Conservation (phyloP, 2,329 filamentous ascomycete genomes). For the Aureobasidium zeae region DNA sequence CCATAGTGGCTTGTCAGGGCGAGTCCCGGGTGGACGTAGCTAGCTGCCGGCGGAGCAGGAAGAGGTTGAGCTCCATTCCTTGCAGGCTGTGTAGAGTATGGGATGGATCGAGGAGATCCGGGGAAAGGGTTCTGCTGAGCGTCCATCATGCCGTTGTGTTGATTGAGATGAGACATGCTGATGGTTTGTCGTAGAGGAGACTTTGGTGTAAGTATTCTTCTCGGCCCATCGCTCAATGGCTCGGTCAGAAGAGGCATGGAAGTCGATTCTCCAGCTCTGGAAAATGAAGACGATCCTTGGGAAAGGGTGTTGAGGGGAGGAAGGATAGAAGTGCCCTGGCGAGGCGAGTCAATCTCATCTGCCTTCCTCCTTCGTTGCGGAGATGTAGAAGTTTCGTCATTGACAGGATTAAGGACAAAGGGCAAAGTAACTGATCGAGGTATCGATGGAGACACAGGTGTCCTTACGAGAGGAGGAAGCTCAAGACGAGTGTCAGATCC, state of each 20-base stretch:
- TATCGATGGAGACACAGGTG: constrained; percentile 20
- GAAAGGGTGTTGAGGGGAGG: constrained; percentile 24
- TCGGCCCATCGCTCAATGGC: constrained; percentile 22
- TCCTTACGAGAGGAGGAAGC: constrained; percentile 25
- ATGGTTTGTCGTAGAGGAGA: constrained; percentile 47
- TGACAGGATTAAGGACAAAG: constrained; percentile 38
- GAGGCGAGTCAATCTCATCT: constrained; percentile 37
- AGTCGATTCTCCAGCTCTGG: not conserved
- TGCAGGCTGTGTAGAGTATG: constrained; percentile 37
- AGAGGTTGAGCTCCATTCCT: constrained; percentile 37
- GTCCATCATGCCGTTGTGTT: constrained; percentile 39
- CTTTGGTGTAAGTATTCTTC: constrained; percentile 49
- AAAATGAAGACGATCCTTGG: not conserved
- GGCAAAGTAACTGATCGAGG: constrained; percentile 34
- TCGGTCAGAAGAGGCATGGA: constrained; percentile 6
- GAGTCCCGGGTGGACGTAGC: constrained; percentile 29
- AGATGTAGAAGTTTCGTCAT: constrained; percentile 25
- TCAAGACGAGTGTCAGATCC: constrained; percentile 19
- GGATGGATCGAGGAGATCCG: constrained; percentile 32
- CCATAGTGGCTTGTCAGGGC: constrained; percentile 31
- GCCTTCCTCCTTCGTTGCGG: constrained; percentile 33
- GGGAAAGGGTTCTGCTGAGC: constrained; percentile 42
- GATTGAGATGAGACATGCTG: constrained; percentile 39
- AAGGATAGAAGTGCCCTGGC: constrained; percentile 27
- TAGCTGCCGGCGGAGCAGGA: constrained; percentile 37